phyloP scores from a whole-genome alignment of 352 stramenopile genomes.

The Phytophthora rubi region DNA sequence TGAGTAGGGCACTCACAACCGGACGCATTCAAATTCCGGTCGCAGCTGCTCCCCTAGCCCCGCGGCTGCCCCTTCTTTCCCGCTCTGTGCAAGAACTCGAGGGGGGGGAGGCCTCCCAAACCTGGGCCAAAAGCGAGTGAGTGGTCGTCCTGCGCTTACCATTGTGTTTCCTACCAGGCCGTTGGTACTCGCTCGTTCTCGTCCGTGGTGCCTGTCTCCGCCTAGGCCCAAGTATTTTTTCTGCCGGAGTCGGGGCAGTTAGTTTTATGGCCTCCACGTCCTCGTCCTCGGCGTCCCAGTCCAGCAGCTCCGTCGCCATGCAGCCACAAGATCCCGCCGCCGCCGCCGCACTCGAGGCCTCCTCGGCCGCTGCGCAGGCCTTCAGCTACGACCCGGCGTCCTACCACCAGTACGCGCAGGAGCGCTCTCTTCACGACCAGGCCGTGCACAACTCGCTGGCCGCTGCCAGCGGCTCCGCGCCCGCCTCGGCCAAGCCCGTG shows the following conservation, averaged over 20 bases:
- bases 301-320: constrained; percentile 32
- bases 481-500: constrained; percentile 9
- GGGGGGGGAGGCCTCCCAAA: background rate
- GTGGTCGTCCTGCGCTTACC: constrained; percentile 48
- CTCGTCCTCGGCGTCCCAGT: constrained; percentile 44
- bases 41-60: constrained; percentile 34
- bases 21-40: constrained; percentile 20
- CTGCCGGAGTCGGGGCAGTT: constrained; percentile 42
- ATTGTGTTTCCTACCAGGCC: constrained; percentile 48
- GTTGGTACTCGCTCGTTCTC: constrained; percentile 27
- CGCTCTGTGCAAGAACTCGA: constrained; percentile 25
- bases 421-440: constrained; percentile 46
- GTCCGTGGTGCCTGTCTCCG: constrained; percentile 30
- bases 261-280: constrained; percentile 69
- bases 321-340: constrained; percentile 35
- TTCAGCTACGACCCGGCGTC: constrained; percentile 55
- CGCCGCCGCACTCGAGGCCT: constrained; percentile 33
- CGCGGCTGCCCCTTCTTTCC: constrained; percentile 39
- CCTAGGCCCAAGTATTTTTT: constrained; percentile 41
- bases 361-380: constrained; percentile 26
- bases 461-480: constrained; percentile 7
- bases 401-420: constrained; percentile 53
- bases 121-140: constrained; percentile 17
- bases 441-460: constrained; percentile 37
- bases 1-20: constrained; percentile 24